Evolutionary conservation across 768 basidiomycete species (phyloP).

Genomic region (Pilatotrama ljubarskyi): DNA sequence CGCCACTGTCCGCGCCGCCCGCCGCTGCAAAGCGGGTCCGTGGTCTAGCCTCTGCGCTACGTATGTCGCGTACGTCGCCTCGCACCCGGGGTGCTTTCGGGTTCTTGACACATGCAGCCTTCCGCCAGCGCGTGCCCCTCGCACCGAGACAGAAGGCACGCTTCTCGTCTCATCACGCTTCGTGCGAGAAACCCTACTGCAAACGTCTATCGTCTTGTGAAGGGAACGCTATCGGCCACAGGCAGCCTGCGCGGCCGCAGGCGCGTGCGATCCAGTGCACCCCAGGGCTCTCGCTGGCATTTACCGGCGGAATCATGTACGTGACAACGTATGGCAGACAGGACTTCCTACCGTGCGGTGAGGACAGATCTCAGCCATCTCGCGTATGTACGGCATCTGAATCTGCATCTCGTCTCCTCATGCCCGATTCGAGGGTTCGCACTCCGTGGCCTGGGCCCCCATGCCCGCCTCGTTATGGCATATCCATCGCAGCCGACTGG

Average conservation of each 20-base stretch:
- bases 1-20: conserved; percentile 9
- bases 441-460: conserved; percentile 2
- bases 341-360: not conserved
- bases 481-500: conserved; percentile 13
- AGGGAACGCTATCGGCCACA: conserved; percentile 2
- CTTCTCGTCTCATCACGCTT: not conserved
- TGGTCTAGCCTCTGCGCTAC: conserved; percentile 13
- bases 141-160: not conserved
- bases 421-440: conserved; percentile 17
- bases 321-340: not conserved
- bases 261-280: not conserved
- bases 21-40: conserved; percentile 13
- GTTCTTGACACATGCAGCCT: conserved; percentile 1
- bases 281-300: conserved; percentile 4
- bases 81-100: conserved; percentile 6
- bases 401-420: conserved; percentile 18
- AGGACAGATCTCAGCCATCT: conserved; percentile 4
- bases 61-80: conserved; percentile 18
- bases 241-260: not conserved
- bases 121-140: not conserved
- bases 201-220: conserved; percentile 1
- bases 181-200: not conserved
- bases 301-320: not conserved
- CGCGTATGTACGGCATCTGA: conserved; percentile 12
- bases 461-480: conserved; percentile 9